Conservation (phyloP, 2,329 filamentous ascomycete species). For the Alternaria panax region DNA sequence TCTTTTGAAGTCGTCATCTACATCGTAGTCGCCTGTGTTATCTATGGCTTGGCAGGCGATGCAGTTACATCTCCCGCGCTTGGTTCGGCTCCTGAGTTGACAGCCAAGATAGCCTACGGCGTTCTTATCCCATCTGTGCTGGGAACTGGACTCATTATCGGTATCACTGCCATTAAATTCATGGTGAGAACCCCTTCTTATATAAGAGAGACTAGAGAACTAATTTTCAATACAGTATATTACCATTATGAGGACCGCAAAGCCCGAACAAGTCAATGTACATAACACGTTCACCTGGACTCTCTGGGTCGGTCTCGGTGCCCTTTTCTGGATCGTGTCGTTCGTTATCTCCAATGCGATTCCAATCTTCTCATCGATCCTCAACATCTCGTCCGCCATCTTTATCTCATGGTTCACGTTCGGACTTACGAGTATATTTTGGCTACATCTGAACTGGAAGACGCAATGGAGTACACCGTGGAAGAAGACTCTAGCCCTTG, state of each 20-base stretch:
- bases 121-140: slow-evolving; percentile 74
- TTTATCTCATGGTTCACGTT: slow-evolving; percentile 73
- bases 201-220: no score
- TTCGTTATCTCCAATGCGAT: slow-evolving; percentile 55
- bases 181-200: slow-evolving; percentile 42
- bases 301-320: slow-evolving; percentile 68
- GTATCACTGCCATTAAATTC: slow-evolving; percentile 70
- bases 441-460: slow-evolving; percentile 57
- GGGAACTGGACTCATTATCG: slow-evolving; percentile 74
- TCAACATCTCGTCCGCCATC: slow-evolving; percentile 64
- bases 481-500: slow-evolving; percentile 55
- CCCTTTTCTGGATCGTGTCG: slow-evolving; percentile 63
- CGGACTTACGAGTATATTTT: slow-evolving; percentile 55
- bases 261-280: slow-evolving; percentile 34
- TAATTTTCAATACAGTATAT: slow-evolving; percentile 62
- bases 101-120: slow-evolving; percentile 72
- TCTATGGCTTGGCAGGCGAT: slow-evolving; percentile 70
- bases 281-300: slow-evolving; percentile 65
- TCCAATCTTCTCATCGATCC: slow-evolving; percentile 65
- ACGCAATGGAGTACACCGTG: slow-evolving; percentile 27
- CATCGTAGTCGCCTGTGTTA: slow-evolving; percentile 70
- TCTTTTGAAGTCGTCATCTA: slow-evolving; percentile 67
- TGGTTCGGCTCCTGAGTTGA: slow-evolving; percentile 63
- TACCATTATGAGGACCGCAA: slow-evolving; percentile 61
- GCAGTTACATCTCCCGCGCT: slow-evolving; percentile 70